Evolutionary conservation across 179 eudicot species (phyloP), one percentile per base, ranked within the genome.

Genomic region (Gypsophila paniculata): DNA sequence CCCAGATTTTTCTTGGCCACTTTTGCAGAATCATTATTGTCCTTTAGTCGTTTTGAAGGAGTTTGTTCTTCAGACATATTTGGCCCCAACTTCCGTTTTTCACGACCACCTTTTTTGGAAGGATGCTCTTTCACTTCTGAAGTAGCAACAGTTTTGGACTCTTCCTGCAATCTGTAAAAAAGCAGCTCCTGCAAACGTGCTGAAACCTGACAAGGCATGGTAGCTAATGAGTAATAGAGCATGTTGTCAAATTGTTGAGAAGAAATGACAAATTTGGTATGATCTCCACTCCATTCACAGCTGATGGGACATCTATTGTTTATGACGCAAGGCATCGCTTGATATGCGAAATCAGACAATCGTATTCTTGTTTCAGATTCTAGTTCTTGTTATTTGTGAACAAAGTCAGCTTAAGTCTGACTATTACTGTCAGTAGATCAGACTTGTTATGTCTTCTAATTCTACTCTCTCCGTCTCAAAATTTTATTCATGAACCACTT

Each of bases 111-210:
- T 71, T 87, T 86, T 76, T 82, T 85, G 14, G 75, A 51, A 15
- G 81, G 13, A 52, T 67, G 80, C 23, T 87, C 96, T 71, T 76
- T 84, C 72, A 78, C 83, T 68, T 84, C 92, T 38, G 77, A 76
- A 55, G 81, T 51, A 32, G 66, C 72, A 68, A 65, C 53, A 83
- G 57, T 80, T 88, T 87, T 90, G 82, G 83, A 74, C 72, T 91
- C 97, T 78, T 91, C 91, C 78, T 88, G 93, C 82, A 82, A 74
- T 81, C 84, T 86, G 81, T 88, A 94, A 36, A 86, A 69, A 69
- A 79, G 87, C 78, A 94, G 79, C 81, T 94, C 99, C 81, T 85
- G 87, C 74, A 94, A 80, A 78, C 99, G 96, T 66, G 96, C 96
- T 73, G 94, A 78, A 55, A 88, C 86, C 98, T 93, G 82, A 60